These are phyloP conservation scores for Myotisia sp. DNA, from an alignment of 2,329 filamentous ascomycete species.

Conservation along the genomic window DNA sequence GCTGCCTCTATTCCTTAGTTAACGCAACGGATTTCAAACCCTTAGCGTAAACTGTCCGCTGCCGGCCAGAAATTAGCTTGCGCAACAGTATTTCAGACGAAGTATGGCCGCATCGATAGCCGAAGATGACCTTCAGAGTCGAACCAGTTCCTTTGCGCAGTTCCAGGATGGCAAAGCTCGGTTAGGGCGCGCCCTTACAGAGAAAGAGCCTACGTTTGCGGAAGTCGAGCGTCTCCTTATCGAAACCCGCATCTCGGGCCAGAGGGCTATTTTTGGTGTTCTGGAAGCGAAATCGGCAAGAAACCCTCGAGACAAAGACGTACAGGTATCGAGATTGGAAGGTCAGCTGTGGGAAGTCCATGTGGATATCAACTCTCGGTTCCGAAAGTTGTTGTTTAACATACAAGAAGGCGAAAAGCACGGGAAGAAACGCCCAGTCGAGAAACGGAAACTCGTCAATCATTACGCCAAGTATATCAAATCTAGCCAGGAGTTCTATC, in stretches of 20 bases:
- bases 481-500: constrained; percentile 76
- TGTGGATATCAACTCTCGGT: constrained; percentile 60
- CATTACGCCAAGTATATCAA: constrained; percentile 75
- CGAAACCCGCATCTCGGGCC: constrained; percentile 17
- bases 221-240: constrained; percentile 35
- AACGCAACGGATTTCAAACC: no score
- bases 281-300: neutral
- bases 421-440: constrained; percentile 41
- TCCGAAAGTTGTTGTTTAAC: constrained; percentile 52
- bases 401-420: constrained; percentile 33
- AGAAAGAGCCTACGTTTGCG: constrained; percentile 36
- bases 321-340: constrained; percentile 50
- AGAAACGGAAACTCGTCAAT: constrained; percentile 65
- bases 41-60: no score
- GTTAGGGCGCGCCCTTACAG: constrained; percentile 35
- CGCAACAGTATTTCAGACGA: no score
- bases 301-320: constrained; percentile 46
- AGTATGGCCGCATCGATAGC: constrained; percentile 4
- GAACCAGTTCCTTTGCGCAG: constrained; percentile 17
- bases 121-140: neutral
- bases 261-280: constrained; percentile 1
- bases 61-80: no score
- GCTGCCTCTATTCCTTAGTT: no score
- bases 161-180: constrained; percentile 32
- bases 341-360: constrained; percentile 65